Evolutionary conservation across 2,329 filamentous ascomycete species (phyloP).

Genomic region (Hymenoscyphus occultus): DNA sequence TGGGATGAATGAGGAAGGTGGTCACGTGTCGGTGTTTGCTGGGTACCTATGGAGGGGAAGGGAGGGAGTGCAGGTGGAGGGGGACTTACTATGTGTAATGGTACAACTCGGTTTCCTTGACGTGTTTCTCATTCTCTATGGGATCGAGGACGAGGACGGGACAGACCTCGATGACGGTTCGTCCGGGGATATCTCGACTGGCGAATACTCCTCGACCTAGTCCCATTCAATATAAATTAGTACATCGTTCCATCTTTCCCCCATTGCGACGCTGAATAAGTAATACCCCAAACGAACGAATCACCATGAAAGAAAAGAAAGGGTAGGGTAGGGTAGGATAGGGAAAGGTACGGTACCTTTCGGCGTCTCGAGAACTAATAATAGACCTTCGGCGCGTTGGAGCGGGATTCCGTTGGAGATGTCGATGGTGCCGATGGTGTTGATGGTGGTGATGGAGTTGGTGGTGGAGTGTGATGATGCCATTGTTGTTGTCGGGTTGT

Average conservation of each 20-base stretch:
- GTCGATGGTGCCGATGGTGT: background rate
- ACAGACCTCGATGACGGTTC: conserved; percentile 49
- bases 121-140: conserved; percentile 47
- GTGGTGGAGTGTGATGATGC: background rate
- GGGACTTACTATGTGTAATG: conserved; percentile 53
- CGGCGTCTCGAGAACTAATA: conserved; percentile 47
- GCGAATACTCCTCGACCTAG: conserved; percentile 54
- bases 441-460: background rate
- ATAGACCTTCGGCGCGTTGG: conserved; percentile 41
- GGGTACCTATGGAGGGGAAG: conserved; percentile 6
- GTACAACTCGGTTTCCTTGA: conserved; percentile 49
- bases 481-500: conserved; percentile 5
- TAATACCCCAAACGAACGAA: background rate
- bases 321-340: background rate
- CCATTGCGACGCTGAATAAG: too few species aligned
- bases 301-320: background rate
- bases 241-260: too few species aligned
- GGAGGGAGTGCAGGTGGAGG: conserved; percentile 23
- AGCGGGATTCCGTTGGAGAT: conserved; percentile 33
- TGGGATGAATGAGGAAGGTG: too few species aligned
- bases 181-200: conserved; percentile 42
- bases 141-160: conserved; percentile 49
- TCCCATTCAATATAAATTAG: background rate
- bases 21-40: too few species aligned
- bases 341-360: conserved; percentile 47